phyloP scores from a whole-genome alignment of 2,329 filamentous ascomycete genomes.

The Scleromitrula shiraiana region DNA sequence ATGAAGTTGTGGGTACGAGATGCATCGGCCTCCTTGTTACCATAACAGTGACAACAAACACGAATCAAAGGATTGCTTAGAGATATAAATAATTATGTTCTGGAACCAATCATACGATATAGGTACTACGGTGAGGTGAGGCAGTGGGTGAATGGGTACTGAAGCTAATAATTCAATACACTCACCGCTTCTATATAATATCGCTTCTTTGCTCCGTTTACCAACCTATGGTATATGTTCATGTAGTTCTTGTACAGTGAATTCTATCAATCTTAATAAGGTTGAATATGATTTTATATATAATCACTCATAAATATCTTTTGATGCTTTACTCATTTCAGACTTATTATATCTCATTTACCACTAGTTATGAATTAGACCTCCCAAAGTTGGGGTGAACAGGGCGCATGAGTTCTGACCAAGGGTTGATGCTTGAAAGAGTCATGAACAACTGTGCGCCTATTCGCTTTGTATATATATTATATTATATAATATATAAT shows the following conservation, averaged over 20 bases:
- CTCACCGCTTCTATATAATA: not conserved
- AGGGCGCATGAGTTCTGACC: not conserved
- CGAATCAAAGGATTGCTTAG: not conserved
- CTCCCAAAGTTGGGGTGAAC: not conserved
- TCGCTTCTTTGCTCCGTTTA: no score
- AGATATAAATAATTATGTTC: no score
- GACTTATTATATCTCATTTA: not conserved
- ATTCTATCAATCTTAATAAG: no score
- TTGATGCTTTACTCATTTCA: no score
- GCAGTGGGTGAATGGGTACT: not conserved
- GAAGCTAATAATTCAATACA: not conserved
- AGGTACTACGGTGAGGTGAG: not conserved
- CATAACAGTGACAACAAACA: not conserved
- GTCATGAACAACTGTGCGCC: no score
- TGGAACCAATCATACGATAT: not conserved
- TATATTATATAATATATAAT: no score
- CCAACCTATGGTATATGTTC: no score
- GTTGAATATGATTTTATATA: not conserved
- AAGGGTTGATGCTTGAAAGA: not conserved
- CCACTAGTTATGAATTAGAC: not conserved
- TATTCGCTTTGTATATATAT: no score
- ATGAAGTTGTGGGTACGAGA: not conserved
- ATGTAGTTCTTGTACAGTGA: no score
- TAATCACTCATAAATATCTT: no score
- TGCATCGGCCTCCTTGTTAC: not conserved